Evolutionary conservation across 139 green algal species (phyloP).

Genomic region (Chloropicon primus): DNA sequence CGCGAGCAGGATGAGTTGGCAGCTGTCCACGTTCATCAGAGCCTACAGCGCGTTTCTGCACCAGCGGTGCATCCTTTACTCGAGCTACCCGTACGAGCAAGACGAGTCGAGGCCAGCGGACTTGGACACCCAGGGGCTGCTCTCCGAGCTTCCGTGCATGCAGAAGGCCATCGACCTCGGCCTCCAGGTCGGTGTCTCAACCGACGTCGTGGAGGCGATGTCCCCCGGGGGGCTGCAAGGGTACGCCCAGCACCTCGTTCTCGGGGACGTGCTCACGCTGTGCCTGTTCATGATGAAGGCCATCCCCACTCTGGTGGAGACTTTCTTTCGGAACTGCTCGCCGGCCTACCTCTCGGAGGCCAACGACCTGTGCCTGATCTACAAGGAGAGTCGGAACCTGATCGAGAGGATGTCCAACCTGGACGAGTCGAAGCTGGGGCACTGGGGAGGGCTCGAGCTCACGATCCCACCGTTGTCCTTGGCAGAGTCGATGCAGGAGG

Average conservation of each 20-base stretch:
- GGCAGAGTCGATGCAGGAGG: not conserved
- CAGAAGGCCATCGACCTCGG: not conserved
- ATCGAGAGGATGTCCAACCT: not conserved
- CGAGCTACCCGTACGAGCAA: not conserved
- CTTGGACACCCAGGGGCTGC: not conserved
- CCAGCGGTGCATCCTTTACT: not conserved
- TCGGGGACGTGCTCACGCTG: not conserved
- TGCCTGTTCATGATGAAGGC: not conserved
- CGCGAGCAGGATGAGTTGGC: not conserved
- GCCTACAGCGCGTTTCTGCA: not conserved
- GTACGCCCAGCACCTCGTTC: not conserved
- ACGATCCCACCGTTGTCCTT: not conserved
- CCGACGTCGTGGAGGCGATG: not conserved
- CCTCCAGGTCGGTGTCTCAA: not conserved
- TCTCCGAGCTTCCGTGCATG: not conserved
- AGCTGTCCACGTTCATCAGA: not conserved
- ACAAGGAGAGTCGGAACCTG: not conserved
- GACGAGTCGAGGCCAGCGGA: not conserved
- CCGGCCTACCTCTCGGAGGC: not conserved
- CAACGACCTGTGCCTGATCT: not conserved
- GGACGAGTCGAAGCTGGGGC: not conserved
- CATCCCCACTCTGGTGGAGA: not conserved
- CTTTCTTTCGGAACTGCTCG: not conserved
- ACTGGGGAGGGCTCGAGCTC: not conserved
- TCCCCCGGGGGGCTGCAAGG: not conserved